A percentile compares a stretch with the other conserved stretches of the same genome.
Conservation (phyloP, 306 rosid species). For the Lagenaria siceraria region DNA sequence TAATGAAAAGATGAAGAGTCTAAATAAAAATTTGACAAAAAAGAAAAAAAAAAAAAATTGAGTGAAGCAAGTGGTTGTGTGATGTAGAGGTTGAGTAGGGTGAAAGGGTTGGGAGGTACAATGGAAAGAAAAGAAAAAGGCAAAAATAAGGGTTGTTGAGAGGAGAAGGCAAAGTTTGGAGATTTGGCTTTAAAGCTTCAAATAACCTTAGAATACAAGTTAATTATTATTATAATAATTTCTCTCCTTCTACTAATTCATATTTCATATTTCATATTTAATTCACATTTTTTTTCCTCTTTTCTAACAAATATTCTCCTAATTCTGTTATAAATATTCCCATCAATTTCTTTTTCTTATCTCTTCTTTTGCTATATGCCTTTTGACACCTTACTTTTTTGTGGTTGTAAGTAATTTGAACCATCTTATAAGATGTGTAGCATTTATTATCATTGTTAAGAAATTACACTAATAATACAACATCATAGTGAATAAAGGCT, state of each 20-base stretch:
- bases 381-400: no score
- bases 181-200: conserved; percentile 1
- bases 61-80: not conserved
- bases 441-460: not conserved
- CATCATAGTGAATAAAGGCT: not conserved
- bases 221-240: not conserved
- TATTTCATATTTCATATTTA: not conserved
- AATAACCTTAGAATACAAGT: not conserved
- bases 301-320: not conserved
- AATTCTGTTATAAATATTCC: not conserved
- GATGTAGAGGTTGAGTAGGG: not conserved
- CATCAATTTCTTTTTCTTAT: no score
- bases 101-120: conserved; percentile 1
- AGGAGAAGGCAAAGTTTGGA: not conserved
- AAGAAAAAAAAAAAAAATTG: not conserved
- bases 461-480: not conserved
- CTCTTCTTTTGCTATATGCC: no score
- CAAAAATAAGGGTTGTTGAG: not conserved
- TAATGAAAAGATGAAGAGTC: not conserved
- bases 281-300: not conserved
- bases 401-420: no score
- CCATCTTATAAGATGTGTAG: no score
- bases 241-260: not conserved
- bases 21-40: not conserved
- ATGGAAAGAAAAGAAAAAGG: not conserved